phyloP scores from a whole-genome alignment of 495 filamentous ascomycete genomes.

The Talaromyces adpressus region DNA sequence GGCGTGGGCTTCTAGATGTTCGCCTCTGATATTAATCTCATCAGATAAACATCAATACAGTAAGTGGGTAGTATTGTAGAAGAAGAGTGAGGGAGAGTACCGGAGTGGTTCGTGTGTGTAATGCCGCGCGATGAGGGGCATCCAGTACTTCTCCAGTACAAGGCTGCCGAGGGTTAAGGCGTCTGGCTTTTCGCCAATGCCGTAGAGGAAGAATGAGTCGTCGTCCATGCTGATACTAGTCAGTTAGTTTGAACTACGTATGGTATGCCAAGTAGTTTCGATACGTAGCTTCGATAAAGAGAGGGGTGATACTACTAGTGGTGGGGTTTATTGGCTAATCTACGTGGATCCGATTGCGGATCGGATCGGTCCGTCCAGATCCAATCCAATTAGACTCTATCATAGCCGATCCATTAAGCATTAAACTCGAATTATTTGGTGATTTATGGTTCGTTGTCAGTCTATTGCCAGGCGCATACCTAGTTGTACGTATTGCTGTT shows the following conservation, averaged over 20 bases:
- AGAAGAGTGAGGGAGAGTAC: slow-evolving; percentile 4
- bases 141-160: slow-evolving; percentile 23
- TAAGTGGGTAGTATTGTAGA: background rate
- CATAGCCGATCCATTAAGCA: background rate
- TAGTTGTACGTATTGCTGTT: background rate
- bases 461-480: no score
- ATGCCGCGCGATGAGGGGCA: slow-evolving; percentile 22
- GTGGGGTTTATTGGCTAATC: background rate
- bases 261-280: background rate
- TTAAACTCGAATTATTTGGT: background rate
- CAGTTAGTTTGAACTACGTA: background rate
- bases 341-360: background rate
- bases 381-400: background rate
- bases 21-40: slow-evolving; percentile 9
- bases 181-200: slow-evolving; percentile 20
- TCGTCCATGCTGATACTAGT: slow-evolving; percentile 12
- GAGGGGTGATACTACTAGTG: background rate
- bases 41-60: background rate
- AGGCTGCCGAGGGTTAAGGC: slow-evolving; percentile 20
- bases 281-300: background rate
- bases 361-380: background rate
- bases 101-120: slow-evolving; percentile 17
- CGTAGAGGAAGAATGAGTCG: slow-evolving; percentile 21
- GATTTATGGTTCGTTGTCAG: background rate
- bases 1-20: slow-evolving; percentile 15